Evolutionary conservation across 2,329 filamentous ascomycete genomes (phyloP).

Genomic region (Pyrenochaeta sp.): DNA sequence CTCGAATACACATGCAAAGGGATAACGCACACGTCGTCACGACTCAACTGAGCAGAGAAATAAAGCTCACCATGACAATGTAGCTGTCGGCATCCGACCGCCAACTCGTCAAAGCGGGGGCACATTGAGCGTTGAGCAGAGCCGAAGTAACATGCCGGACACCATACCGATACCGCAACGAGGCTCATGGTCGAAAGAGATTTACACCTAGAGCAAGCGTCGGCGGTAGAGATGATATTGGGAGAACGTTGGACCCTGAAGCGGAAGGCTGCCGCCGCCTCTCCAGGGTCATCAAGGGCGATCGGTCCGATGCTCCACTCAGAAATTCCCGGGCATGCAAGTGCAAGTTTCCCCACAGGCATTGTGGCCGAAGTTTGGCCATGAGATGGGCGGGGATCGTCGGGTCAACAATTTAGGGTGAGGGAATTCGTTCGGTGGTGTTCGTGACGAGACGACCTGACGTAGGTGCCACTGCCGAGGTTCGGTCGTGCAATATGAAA

Average conservation of each 20-base stretch:
- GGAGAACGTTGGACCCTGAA: slow-evolving; percentile 6
- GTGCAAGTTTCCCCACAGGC: slow-evolving; percentile 11
- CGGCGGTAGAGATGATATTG: slow-evolving; percentile 9
- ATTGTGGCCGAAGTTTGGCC: slow-evolving; percentile 20
- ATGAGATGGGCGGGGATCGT: slow-evolving; percentile 3
- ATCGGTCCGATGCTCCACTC: slow-evolving; percentile 12
- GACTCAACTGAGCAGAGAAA: slow-evolving; percentile 12
- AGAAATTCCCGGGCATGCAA: background rate
- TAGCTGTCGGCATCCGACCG: slow-evolving; percentile 1
- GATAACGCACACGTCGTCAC: background rate
- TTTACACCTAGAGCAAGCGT: slow-evolving; percentile 17
- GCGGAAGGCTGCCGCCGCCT: slow-evolving; percentile 4
- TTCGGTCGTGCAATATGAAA: background rate
- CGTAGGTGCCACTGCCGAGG: background rate
- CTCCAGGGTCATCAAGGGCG: background rate
- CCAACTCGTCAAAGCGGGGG: slow-evolving; percentile 8
- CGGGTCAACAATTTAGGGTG: slow-evolving; percentile 3
- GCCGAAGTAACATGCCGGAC: slow-evolving; percentile 15
- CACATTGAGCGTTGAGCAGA: background rate
- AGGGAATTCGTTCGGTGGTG: background rate
- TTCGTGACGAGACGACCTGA: background rate
- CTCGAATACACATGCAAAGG: background rate
- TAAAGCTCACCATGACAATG: slow-evolving; percentile 13
- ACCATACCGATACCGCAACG: slow-evolving; percentile 11
- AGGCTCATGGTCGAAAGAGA: slow-evolving; percentile 15